Conservation (phyloP, 495 filamentous ascomycete species). For the Aspergillus incahuasiensis region DNA sequence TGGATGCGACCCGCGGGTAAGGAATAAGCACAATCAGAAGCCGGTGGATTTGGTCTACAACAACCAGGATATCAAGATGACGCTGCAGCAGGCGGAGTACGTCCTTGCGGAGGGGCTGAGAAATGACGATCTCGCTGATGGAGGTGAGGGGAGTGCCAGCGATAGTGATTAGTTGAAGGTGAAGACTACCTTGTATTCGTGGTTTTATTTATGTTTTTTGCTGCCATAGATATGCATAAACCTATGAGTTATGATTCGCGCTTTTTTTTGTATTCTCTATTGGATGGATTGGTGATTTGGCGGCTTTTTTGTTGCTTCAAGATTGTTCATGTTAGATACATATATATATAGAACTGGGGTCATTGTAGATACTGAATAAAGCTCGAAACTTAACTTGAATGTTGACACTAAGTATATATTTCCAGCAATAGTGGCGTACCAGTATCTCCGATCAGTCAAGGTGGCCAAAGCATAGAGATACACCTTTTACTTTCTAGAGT, state of each 20-base stretch:
- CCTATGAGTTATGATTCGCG: constrained; percentile 16
- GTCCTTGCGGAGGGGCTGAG: constrained; percentile 44
- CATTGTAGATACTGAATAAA: too few relatives aligned
- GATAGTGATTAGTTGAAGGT: constrained; percentile 35
- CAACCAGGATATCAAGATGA: constrained; percentile 60
- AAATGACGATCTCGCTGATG: constrained; percentile 25
- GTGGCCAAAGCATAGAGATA: too few relatives aligned
- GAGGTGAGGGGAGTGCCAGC: constrained; percentile 35
- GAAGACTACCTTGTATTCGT: not conserved
- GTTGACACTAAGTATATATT: too few relatives aligned
- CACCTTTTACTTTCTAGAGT: not conserved
- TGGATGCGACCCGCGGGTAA: constrained; percentile 65
- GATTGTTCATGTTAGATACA: too few relatives aligned
- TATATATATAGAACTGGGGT: too few relatives aligned
- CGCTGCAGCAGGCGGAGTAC: constrained; percentile 77
- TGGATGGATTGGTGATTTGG: not conserved
- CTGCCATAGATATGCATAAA: constrained; percentile 7
- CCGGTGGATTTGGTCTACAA: constrained; percentile 42
- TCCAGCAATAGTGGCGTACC: too few relatives aligned
- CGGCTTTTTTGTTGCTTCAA: not conserved
- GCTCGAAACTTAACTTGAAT: too few relatives aligned
- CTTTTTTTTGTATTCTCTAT: not conserved
- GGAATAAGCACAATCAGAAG: constrained; percentile 45
- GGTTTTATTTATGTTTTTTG: not conserved
- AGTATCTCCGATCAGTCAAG: too few relatives aligned